Conservation (phyloP, 2,329 filamentous ascomycete species). For the Ophiostoma montium region DNA sequence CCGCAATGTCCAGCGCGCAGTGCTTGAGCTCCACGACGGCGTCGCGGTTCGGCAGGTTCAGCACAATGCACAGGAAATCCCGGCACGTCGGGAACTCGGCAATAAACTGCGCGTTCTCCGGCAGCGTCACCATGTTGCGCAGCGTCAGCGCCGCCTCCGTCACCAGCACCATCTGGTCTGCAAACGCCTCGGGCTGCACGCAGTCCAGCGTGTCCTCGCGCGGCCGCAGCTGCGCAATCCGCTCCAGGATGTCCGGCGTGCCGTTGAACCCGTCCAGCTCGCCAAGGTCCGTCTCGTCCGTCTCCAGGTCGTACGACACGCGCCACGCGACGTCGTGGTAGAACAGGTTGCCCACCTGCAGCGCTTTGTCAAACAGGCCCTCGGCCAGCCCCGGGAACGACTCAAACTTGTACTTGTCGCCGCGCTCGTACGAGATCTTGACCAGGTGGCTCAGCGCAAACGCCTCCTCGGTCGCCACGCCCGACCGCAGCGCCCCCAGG, state of each 20-base stretch:
- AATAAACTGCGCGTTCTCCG: constrained; percentile 75
- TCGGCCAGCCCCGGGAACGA: constrained; percentile 82
- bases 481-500: constrained; percentile 68
- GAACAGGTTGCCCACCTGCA: constrained; percentile 66
- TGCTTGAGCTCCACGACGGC: constrained; percentile 74
- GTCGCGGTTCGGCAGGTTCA: constrained; percentile 62
- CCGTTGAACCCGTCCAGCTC: constrained; percentile 45
- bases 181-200: constrained; percentile 57
- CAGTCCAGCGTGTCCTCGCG: constrained; percentile 46
- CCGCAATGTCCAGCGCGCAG: constrained; percentile 79
- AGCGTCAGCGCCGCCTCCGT: constrained; percentile 80
- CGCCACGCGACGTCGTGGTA: constrained; percentile 66
- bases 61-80: constrained; percentile 69
- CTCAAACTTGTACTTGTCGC: constrained; percentile 92
- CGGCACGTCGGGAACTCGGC: constrained; percentile 60
- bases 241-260: constrained; percentile 57
- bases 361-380: constrained; percentile 69
- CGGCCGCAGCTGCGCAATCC: constrained; percentile 49
- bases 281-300: constrained; percentile 39
- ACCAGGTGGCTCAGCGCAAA: constrained; percentile 88
- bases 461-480: constrained; percentile 68
- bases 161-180: constrained; percentile 58
- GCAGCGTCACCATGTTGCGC: constrained; percentile 89
- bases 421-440: constrained; percentile 87
- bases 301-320: constrained; percentile 47